Evolutionary conservation across 176 grass and related monocot species (phyloP), one percentile per base, ranked within the genome.

Genomic region (Hordeum marinum): DNA sequence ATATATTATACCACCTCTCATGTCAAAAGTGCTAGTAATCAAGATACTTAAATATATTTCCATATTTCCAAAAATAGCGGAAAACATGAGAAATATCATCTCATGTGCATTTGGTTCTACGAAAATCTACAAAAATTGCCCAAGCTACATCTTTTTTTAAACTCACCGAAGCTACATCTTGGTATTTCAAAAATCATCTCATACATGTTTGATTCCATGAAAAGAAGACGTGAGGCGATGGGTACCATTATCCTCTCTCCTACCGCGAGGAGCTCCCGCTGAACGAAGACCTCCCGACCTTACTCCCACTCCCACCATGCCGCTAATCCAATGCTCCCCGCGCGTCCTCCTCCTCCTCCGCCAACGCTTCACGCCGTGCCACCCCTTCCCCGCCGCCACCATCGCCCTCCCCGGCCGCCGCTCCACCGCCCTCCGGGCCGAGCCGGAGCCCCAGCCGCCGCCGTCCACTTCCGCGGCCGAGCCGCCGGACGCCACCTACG

Each of bases 261-360:
- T 26, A 4, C 24, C 15, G 32, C 15, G 20, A 71, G 26, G 57
- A 37, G 39, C 23, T 41, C 63, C 73, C 17, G 32, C 54, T 18
- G 50, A 75, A 57, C 8, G 14, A 58, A 3, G 11, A 41, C 18
- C 43, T 42, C 79, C 60, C 41, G 58, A 67, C 31, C 70, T 37
- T 32, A 71, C 15, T 27, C 43, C 17, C 32, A 25, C 45, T 37
- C 57, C 20, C 66, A 76, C 48, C 80, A 87, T 90, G 89, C 46
- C 80, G 23, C 60, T 68, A 39, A 84, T 92, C 80, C 85, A 77
- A 31, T 87, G 43, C 65, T 87, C 90, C n/a, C 82, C 78, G 72
- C 84, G 80, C 71, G 25, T 86, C 72, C 88, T 85, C 67, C 77
- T 36, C 69, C 79, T 60, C 80, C 68, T 48, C 75, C 39, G 17